Evolutionary conservation across 495 filamentous ascomycete species (phyloP).

Genomic region (Baudoinia panamericana): DNA sequence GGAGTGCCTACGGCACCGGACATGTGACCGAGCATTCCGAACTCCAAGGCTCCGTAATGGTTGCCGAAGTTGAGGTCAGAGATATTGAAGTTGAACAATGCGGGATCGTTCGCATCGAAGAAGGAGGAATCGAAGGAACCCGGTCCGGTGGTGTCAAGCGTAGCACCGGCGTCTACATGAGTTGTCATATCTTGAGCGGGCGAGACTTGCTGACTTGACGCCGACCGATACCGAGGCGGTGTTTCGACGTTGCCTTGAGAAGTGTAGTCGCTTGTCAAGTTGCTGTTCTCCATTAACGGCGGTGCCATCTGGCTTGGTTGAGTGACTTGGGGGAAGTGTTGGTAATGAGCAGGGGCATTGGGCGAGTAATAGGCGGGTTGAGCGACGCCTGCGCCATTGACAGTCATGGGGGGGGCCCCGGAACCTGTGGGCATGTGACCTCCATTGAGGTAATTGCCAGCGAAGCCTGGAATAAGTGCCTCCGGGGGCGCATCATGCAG

Average conservation of each 20-base stretch:
- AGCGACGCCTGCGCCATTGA: constrained; percentile 3
- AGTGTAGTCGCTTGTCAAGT: constrained; percentile 17
- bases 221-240: constrained; percentile 22
- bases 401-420: neutral
- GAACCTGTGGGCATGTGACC: constrained; percentile 12
- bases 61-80: constrained; percentile 91
- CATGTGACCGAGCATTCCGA: constrained; percentile 90
- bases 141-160: constrained; percentile 2
- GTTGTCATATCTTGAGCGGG: constrained; percentile 30
- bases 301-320: constrained; percentile 8
- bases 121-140: constrained; percentile 26
- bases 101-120: constrained; percentile 82
- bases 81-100: constrained; percentile 84
- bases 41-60: constrained; percentile 85
- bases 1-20: constrained; percentile 70
- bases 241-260: constrained; percentile 23
- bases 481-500: constrained; percentile 89
- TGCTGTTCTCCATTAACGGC: constrained; percentile 15
- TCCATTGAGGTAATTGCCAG: constrained; percentile 33
- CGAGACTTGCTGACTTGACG: constrained; percentile 22
- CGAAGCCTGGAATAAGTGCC: constrained; percentile 47
- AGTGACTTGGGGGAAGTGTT: constrained; percentile 2
- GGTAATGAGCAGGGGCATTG: constrained; percentile 1
- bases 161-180: constrained; percentile 18
- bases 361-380: constrained; percentile 22